Conservation (phyloP, 2,329 filamentous ascomycete species). For the Colletotrichum noveboracense region DNA sequence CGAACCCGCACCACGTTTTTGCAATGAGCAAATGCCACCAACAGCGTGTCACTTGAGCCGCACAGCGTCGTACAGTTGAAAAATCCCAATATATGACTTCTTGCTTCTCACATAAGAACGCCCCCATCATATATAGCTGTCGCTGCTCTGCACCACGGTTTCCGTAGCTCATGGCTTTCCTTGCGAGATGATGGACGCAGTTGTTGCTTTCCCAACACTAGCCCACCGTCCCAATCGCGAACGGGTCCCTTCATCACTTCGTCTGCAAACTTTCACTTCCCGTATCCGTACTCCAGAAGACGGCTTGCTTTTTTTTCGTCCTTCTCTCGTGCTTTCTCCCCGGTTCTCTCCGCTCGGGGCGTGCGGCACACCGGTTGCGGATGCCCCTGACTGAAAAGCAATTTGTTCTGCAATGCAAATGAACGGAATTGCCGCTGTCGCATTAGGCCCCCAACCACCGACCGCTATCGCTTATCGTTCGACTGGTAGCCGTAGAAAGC, state of each 20-base stretch:
- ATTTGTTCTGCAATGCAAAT: constrained; percentile 2
- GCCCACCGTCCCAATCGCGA: neutral
- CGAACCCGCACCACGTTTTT: neutral
- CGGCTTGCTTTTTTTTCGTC: neutral
- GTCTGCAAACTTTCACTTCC: neutral
- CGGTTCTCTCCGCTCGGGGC: neutral
- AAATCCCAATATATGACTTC: neutral
- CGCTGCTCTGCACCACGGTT: neutral
- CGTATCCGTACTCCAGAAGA: constrained; percentile 13
- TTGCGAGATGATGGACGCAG: neutral
- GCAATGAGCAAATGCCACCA: neutral
- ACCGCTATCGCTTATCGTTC: constrained; percentile 1
- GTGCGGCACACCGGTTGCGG: constrained; percentile 6
- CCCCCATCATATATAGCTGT: constrained; percentile 10
- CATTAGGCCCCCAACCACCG: neutral
- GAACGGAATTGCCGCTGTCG: neutral
- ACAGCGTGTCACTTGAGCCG: neutral
- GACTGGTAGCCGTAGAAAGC: constrained; percentile 4
- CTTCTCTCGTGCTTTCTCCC: neutral
- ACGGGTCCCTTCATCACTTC: constrained; percentile 18
- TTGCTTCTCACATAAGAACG: neutral
- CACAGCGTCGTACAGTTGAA: neutral
- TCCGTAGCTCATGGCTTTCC: neutral
- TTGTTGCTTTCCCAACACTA: neutral
- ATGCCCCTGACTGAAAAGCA: neutral